These are phyloP conservation scores for Chrysopogon serrulatus DNA, from an alignment of 176 grass and related monocot species.

Conservation along the genomic window DNA sequence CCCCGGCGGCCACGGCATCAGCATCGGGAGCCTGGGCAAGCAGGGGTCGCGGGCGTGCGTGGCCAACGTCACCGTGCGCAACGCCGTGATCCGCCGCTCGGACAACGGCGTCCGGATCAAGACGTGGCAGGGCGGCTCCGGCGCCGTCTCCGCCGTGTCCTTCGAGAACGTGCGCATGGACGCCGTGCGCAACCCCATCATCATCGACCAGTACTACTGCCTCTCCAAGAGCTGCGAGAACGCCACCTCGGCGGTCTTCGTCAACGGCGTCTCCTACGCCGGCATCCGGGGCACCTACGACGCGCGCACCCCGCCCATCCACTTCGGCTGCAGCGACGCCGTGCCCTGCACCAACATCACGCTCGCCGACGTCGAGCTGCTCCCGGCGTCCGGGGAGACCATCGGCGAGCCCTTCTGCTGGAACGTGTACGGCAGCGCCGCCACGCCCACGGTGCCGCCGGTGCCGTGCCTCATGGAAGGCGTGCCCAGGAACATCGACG, in stretches of 20 bases:
- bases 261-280: constrained; percentile 60
- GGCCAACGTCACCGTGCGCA: constrained; percentile 70
- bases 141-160: constrained; percentile 59
- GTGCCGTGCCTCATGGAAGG: constrained; percentile 57
- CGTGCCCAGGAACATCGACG: constrained; percentile 27
- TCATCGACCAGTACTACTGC: constrained; percentile 99
- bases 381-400: constrained; percentile 41
- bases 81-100: constrained; percentile 70
- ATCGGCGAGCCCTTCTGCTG: constrained; percentile 73
- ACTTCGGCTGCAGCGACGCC: constrained; percentile 91
- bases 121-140: constrained; percentile 97
- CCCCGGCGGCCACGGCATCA: constrained; percentile 83
- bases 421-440: constrained; percentile 64
- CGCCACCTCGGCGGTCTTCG: constrained; percentile 64
- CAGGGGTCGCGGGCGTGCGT: constrained; percentile 64
- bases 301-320: constrained; percentile 60
- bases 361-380: constrained; percentile 67
- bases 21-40: constrained; percentile 75
- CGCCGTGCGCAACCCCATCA: constrained; percentile 90
- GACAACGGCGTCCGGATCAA: constrained; percentile 95
- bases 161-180: constrained; percentile 85
- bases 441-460: constrained; percentile 66
- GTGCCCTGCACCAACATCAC: constrained; percentile 95
- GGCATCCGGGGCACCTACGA: constrained; percentile 89
- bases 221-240: constrained; percentile 66